These are phyloP conservation scores for Vinca minor DNA, from an alignment of 257 asterid species.

Conservation along the genomic window DNA sequence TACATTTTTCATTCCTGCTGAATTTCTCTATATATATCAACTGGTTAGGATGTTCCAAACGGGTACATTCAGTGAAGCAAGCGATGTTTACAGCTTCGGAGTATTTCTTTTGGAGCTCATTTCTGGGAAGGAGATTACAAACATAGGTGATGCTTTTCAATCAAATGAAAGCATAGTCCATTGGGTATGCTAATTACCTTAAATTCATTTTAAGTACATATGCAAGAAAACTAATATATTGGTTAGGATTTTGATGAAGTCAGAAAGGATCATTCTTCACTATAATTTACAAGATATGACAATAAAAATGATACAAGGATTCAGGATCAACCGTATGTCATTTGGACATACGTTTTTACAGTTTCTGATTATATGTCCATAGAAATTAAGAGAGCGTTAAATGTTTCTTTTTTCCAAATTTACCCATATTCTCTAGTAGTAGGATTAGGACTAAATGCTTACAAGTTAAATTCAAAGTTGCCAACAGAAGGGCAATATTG, in stretches of 20 bases:
- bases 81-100: slow-evolving; percentile 69
- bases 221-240: too few species aligned
- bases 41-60: slow-evolving; percentile 31
- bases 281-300: background rate
- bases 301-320: background rate
- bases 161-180: slow-evolving; percentile 34
- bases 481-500: too few species aligned
- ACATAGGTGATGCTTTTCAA: slow-evolving; percentile 31
- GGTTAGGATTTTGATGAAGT: background rate
- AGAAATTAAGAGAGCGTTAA: too few species aligned
- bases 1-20: background rate
- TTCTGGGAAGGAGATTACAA: slow-evolving; percentile 45
- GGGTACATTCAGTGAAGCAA: slow-evolving; percentile 25
- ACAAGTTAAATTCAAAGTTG: too few species aligned
- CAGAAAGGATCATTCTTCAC: background rate
- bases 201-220: background rate
- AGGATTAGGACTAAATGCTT: too few species aligned
- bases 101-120: slow-evolving; percentile 59
- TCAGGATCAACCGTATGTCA: too few species aligned
- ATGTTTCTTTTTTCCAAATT: too few species aligned
- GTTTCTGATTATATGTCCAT: too few species aligned
- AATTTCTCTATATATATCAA: slow-evolving; percentile 2
- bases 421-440: too few species aligned
- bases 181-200: slow-evolving; percentile 43
- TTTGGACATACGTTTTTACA: too few species aligned